Base-by-base conservation (phyloP, 2,329 filamentous ascomycete species). In the Scopulariopsis brevicaulis region DNA sequence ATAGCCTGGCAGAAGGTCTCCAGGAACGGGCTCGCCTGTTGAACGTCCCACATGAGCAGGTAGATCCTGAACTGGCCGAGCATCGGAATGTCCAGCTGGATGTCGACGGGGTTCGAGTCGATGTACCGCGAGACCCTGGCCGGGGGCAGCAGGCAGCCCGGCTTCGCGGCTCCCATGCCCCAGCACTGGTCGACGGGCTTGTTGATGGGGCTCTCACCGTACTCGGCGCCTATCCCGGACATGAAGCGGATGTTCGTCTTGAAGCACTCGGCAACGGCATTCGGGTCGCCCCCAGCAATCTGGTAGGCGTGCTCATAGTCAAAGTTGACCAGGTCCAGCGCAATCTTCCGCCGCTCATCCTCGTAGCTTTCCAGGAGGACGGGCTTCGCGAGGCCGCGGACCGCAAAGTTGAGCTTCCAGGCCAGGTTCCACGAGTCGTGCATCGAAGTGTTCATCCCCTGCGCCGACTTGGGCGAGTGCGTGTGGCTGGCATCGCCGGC, bases 61-160 rank as follows among this genome's bases (percentile, higher is more conserved):
- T 88, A 90, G 53, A 90, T 80, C 54, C 86, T 80, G 73, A 91
- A 92, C 65, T 92, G 88, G 28, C 87, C 85, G 6, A 91, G 74
- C 70, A 90, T 81, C 1, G 88, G 88, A 52, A 91, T 88, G 65
- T 91, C 88, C 6, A 90, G 81, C 67, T 92, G 86, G 32, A 91
- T 74, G 63, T 91, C 85, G 50, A 92, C 82, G 0, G 87, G 87
- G 64, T 91, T 92, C 3, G 87, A 84, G 69, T 92, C 88, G 56
- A 90, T 80, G 66, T 86, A 90, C 32, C 88, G 80, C 0, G 85
- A 87, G 20, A 86, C 86, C 69, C 83, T 87, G 48, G 84, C 84
- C 2, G 87, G 87, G 3, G 84, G 79, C 28, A 88, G 74, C 24
- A 81, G 72, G 55, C 77, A 80, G 8, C 80, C 80, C 3, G 79